Evolutionary conservation across 345 rosid species (phyloP).

Genomic region (Luvunga scandens): DNA sequence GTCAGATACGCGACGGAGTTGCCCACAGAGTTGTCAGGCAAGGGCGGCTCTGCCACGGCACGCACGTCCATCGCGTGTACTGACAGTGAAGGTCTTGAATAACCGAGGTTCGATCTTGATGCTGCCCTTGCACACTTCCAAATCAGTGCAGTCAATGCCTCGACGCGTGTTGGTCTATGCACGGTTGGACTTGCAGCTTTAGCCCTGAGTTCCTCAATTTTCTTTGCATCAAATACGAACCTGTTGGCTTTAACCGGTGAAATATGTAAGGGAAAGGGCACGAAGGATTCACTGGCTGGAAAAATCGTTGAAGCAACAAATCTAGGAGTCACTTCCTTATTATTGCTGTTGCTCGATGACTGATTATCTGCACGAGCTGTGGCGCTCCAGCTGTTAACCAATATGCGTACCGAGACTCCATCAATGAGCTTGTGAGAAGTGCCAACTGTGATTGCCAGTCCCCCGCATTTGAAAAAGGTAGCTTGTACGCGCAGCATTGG

Average conservation of each 20-base stretch:
- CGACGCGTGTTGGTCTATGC: slow-evolving; percentile 28
- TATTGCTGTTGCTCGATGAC: too few species aligned
- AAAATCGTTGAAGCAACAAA: not conserved
- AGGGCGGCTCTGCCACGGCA: not conserved
- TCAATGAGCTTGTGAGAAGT: not conserved
- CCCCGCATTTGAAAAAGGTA: not conserved
- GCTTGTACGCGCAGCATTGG: not conserved
- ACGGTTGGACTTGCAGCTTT: slow-evolving; percentile 13
- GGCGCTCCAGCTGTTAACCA: not conserved
- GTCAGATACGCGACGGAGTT: slow-evolving; percentile 13
- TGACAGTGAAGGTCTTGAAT: not conserved
- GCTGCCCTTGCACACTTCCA: slow-evolving; percentile 20
- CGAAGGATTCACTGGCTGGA: not conserved
- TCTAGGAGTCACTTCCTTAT: not conserved
- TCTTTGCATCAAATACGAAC: slow-evolving; percentile 18
- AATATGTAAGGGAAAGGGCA: not conserved
- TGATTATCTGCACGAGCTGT: not conserved
- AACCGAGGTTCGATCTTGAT: not conserved
- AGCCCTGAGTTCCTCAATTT: slow-evolving; percentile 23
- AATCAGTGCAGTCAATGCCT: slow-evolving; percentile 26
- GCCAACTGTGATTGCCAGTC: not conserved
- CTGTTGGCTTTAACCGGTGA: not conserved
- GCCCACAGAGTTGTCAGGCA: slow-evolving; percentile 4
- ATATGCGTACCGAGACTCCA: not conserved
- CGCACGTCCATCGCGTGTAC: slow-evolving; percentile 1